phyloP scores from a whole-genome alignment of 768 basidiomycete species.

The Boletus subcaerulescens region DNA sequence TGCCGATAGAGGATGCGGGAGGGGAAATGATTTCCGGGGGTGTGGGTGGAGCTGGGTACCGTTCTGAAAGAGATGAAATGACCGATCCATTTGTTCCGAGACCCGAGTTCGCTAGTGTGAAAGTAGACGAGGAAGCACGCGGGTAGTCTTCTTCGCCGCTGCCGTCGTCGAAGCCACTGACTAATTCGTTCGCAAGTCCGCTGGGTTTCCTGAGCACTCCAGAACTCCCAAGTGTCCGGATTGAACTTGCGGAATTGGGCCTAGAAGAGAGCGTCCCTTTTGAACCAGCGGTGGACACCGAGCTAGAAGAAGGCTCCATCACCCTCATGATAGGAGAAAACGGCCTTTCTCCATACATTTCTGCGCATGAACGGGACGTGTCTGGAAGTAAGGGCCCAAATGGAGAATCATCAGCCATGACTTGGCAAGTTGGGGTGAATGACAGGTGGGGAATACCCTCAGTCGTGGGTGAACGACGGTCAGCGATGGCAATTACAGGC shows the following conservation, averaged over 20 bases:
- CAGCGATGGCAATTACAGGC: conserved; percentile 9
- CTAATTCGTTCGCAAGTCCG: conserved; percentile 16
- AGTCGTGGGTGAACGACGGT: neutral
- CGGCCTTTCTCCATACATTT: conserved; percentile 26
- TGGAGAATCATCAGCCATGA: conserved; percentile 25
- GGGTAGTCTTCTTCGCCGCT: neutral
- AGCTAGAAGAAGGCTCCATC: conserved; percentile 17
- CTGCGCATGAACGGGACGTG: conserved; percentile 27
- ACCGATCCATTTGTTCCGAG: neutral
- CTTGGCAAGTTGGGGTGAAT: conserved; percentile 17
- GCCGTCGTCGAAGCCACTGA: neutral
- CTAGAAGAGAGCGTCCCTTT: conserved; percentile 8
- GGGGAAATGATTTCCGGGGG: conserved; percentile 30
- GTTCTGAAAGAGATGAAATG: conserved; percentile 30
- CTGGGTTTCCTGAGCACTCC: conserved; percentile 15
- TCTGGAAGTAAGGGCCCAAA: conserved; percentile 32
- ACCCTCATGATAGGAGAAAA: conserved; percentile 27
- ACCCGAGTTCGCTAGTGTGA: neutral
- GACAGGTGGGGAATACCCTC: conserved; percentile 8
- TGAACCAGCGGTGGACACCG: neutral
- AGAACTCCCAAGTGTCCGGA: conserved; percentile 6
- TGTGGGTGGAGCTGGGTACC: conserved; percentile 29
- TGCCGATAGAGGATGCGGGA: conserved; percentile 20
- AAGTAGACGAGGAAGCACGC: neutral
- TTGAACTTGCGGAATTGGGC: conserved; percentile 9